Evolutionary conservation across 192 early-diverging fungal species (phyloP).

Genomic region (Allomyces macrogynus): DNA sequence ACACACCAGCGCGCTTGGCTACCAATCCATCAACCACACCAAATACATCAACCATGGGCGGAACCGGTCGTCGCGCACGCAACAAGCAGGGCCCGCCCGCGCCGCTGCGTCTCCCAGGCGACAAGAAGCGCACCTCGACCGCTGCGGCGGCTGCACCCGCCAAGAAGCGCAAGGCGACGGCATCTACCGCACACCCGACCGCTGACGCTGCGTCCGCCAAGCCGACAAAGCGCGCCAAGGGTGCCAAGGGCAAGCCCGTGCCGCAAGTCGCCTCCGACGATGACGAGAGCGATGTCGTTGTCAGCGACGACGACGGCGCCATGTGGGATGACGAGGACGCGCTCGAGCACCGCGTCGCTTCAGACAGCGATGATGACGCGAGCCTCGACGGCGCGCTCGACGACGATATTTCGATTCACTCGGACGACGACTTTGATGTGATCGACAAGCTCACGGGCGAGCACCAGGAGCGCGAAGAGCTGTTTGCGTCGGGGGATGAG

Average conservation of each 20-base stretch:
- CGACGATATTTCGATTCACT: background rate
- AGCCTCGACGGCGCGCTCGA: background rate
- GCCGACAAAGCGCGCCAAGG: background rate
- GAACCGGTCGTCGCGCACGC: background rate
- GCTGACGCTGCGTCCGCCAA: background rate
- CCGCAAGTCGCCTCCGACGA: background rate
- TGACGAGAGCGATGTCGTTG: background rate
- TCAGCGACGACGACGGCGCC: background rate
- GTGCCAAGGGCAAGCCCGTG: background rate
- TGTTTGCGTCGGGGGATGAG: background rate
- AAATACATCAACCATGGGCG: background rate
- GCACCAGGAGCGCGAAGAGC: background rate
- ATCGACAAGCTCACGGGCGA: background rate
- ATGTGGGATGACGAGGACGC: background rate
- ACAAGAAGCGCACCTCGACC: background rate
- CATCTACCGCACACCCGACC: background rate
- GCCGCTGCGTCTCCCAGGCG: background rate
- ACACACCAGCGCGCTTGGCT: too few relatives aligned
- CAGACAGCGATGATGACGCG: background rate
- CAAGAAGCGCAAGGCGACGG: background rate
- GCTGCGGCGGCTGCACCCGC: background rate
- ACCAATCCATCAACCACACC: too few relatives aligned
- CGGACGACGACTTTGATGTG: background rate
- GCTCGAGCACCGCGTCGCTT: background rate
- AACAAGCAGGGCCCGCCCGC: background rate